These are phyloP conservation scores for Coemansia sp. DNA, from an alignment of 192 early-diverging fungal species.

Conservation along the genomic window DNA sequence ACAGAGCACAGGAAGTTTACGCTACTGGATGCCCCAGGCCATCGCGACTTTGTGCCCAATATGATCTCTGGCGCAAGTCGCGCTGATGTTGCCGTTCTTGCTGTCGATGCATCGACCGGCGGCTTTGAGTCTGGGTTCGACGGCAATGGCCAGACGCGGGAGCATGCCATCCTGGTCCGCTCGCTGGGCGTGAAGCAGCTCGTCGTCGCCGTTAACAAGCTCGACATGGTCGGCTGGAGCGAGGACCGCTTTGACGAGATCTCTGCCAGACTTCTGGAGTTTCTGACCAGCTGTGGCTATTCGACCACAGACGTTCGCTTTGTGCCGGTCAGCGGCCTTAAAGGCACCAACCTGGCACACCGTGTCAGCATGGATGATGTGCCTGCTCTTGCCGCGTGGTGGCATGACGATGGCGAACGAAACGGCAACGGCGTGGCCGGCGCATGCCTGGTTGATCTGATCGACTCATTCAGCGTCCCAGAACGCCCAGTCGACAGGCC, in stretches of 20 bases:
- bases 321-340: constrained; percentile 91
- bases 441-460: constrained; percentile 69
- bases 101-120: constrained; percentile 83
- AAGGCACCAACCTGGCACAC: constrained; percentile 79
- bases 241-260: constrained; percentile 81
- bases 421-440: constrained; percentile 42
- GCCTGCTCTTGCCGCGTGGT: constrained; percentile 64
- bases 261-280: constrained; percentile 61
- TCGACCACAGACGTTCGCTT: constrained; percentile 68
- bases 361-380: constrained; percentile 24
- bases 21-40: constrained; percentile 94
- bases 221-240: constrained; percentile 87
- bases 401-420: constrained; percentile 33
- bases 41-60: constrained; percentile 98
- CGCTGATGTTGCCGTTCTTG: constrained; percentile 94
- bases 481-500: constrained; percentile 74
- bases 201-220: constrained; percentile 93
- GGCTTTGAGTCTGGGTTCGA: constrained; percentile 97
- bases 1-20: constrained; percentile 79
- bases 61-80: constrained; percentile 94
- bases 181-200: constrained; percentile 91
- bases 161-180: constrained; percentile 90
- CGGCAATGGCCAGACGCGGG: constrained; percentile 90
- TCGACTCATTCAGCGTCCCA: constrained; percentile 78
- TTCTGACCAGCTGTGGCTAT: constrained; percentile 82